Percentiles rank a stretch among this genome's conserved stretches.
Conservation (phyloP, 495 filamentous ascomycete species). For the Achaetomiella virescens region DNA sequence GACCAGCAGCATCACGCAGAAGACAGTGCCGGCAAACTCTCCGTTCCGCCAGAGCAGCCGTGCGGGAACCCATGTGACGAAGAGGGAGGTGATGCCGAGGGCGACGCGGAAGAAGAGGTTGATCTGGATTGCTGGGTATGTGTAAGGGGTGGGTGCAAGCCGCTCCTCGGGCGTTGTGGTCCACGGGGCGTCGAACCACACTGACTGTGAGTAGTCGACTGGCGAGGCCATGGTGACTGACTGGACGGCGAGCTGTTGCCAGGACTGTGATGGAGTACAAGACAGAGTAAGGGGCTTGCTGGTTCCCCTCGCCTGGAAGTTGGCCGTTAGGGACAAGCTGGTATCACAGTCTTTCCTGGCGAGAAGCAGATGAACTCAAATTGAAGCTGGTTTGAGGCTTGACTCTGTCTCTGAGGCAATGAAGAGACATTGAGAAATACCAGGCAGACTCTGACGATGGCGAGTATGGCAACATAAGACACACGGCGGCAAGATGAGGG, state of each 20-base stretch:
- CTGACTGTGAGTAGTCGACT: not conserved
- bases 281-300: not conserved
- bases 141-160: constrained; percentile 24
- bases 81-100: constrained; percentile 51
- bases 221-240: not conserved
- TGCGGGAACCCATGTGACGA: constrained; percentile 52
- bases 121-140: constrained; percentile 26
- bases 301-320: not conserved
- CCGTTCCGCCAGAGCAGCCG: constrained; percentile 51
- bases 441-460: constrained; percentile 1
- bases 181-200: constrained; percentile 11
- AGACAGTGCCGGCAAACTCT: constrained; percentile 54
- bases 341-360: not conserved
- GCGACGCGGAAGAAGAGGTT: constrained; percentile 41
- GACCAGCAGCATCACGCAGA: constrained; percentile 59
- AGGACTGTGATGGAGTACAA: not conserved
- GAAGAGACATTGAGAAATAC: not conserved
- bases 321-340: not conserved
- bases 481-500: not conserved
- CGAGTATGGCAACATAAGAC: constrained; percentile 6
- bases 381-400: not conserved
- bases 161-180: constrained; percentile 23
- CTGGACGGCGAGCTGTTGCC: not conserved
- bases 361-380: not conserved
- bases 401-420: not conserved